Evolutionary conservation across 2,329 filamentous ascomycete genomes (phyloP).

Genomic region (Hymenoscyphus fraxineus): DNA sequence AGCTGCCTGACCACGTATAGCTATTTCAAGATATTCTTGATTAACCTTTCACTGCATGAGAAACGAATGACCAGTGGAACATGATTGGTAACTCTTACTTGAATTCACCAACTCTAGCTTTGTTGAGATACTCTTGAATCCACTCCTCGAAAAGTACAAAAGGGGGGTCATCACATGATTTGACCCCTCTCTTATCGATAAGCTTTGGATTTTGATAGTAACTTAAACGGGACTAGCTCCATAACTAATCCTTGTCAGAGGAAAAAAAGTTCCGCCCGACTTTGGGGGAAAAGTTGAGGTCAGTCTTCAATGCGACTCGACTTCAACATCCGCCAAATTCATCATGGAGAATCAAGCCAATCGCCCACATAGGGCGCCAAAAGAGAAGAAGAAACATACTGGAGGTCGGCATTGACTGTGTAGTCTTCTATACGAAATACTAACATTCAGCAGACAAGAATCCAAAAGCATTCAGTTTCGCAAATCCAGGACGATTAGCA

Average conservation of each 20-base stretch:
- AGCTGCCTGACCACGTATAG: conserved; percentile 7
- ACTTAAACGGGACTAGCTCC: background rate
- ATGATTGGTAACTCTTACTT: background rate
- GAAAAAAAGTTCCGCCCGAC: conserved; percentile 16
- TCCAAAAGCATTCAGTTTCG: conserved; percentile 37
- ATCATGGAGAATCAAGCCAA: conserved; percentile 80
- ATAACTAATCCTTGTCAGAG: background rate
- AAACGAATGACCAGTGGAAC: background rate
- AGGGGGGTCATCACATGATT: conserved; percentile 1
- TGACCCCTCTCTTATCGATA: conserved; percentile 10
- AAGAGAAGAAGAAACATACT: conserved; percentile 79
- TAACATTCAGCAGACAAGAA: conserved; percentile 31
- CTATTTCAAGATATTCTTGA: background rate
- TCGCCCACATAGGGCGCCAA: conserved; percentile 78
- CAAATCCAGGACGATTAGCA: conserved; percentile 36
- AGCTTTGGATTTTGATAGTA: background rate
- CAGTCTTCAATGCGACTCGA: conserved; percentile 4
- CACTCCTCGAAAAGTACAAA: background rate
- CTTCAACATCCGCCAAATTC: background rate
- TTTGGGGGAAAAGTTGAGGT: conserved; percentile 13
- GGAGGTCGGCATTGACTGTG: conserved; percentile 46
- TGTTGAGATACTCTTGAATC: no score
- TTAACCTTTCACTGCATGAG: background rate
- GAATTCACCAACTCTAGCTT: no score
- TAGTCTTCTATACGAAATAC: background rate